A percentile compares a stretch with the other conserved stretches of the same genome.
These are phyloP conservation scores for Ogataea nakhonphanomensis DNA, from an alignment of 805 yeast genomes.

Conservation along the genomic window DNA sequence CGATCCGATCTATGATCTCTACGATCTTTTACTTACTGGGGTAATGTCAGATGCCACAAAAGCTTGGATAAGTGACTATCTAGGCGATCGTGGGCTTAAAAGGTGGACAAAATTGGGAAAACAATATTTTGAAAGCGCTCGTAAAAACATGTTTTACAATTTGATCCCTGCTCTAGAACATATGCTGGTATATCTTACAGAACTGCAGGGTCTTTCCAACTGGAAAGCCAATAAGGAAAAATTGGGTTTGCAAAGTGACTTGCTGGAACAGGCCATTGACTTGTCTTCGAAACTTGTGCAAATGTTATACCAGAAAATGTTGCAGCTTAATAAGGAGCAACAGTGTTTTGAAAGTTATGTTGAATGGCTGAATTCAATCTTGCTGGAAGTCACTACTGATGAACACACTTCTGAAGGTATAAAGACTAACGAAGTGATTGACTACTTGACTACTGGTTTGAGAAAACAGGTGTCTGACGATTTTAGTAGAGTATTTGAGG, in stretches of 20 bases:
- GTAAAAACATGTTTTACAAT: slow-evolving; percentile 46
- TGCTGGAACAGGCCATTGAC: slow-evolving; percentile 19
- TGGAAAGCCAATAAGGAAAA: slow-evolving; percentile 33
- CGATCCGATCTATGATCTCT: slow-evolving; percentile 39
- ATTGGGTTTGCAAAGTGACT: slow-evolving; percentile 18
- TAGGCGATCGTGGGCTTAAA: slow-evolving; percentile 64
- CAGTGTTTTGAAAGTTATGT: slow-evolving; percentile 42
- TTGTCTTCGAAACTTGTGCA: slow-evolving; percentile 30
- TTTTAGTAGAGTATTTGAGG: slow-evolving; percentile 8
- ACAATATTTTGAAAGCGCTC: slow-evolving; percentile 45
- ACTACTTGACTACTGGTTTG: slow-evolving; percentile 28
- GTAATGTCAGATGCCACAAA: slow-evolving; percentile 45
- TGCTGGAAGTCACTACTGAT: slow-evolving; percentile 39
- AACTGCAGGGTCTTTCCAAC: slow-evolving; percentile 38
- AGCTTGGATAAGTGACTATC: slow-evolving; percentile 60
- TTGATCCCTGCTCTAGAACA: slow-evolving; percentile 57
- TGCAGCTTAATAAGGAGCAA: slow-evolving; percentile 46
- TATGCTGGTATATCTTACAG: slow-evolving; percentile 43
- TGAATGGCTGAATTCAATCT: slow-evolving; percentile 40
- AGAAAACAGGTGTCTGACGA: slow-evolving; percentile 7
- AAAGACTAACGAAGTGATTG: slow-evolving; percentile 30
- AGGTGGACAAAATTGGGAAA: slow-evolving; percentile 52
- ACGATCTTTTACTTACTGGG: slow-evolving; percentile 52
- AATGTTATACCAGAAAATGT: slow-evolving; percentile 35
- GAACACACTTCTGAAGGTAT: slow-evolving; percentile 23